These are phyloP conservation scores for Hylodesmum podocarpum DNA, from an alignment of 306 rosid species.

Conservation along the genomic window DNA sequence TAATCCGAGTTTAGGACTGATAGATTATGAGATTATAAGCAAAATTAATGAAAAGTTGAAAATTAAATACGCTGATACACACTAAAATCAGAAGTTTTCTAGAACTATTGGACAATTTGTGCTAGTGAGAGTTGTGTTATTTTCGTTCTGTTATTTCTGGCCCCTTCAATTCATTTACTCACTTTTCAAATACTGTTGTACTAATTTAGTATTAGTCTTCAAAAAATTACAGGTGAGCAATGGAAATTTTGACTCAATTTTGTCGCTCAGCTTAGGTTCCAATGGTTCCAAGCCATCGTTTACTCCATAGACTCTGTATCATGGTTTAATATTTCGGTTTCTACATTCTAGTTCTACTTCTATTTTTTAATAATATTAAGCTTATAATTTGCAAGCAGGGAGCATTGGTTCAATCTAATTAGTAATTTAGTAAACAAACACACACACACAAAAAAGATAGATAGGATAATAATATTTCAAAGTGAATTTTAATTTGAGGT, in stretches of 20 bases:
- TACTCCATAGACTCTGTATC: not conserved
- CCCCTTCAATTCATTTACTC: too few relatives aligned
- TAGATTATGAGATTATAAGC: not conserved
- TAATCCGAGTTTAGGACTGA: not conserved
- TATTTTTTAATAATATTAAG: conserved; percentile 4
- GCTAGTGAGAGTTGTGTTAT: too few relatives aligned
- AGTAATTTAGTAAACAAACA: not conserved
- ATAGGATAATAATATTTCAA: not conserved
- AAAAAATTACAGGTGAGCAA: not conserved
- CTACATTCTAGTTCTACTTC: not conserved
- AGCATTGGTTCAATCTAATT: not conserved
- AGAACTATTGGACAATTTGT: too few relatives aligned
- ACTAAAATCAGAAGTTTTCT: too few relatives aligned
- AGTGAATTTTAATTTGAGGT: not conserved
- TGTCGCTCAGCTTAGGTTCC: not conserved
- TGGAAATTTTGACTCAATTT: not conserved
- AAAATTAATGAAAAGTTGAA: not conserved
- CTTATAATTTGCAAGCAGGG: not conserved
- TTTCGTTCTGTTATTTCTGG: too few relatives aligned
- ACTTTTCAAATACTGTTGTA: too few relatives aligned
- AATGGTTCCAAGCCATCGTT: not conserved
- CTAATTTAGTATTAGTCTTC: not conserved
- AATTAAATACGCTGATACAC: too few relatives aligned
- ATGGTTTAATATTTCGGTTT: not conserved
- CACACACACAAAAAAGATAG: not conserved